These are phyloP conservation scores for Exophiala spinifera DNA, from an alignment of 2,329 filamentous ascomycete genomes.

Conservation along the genomic window DNA sequence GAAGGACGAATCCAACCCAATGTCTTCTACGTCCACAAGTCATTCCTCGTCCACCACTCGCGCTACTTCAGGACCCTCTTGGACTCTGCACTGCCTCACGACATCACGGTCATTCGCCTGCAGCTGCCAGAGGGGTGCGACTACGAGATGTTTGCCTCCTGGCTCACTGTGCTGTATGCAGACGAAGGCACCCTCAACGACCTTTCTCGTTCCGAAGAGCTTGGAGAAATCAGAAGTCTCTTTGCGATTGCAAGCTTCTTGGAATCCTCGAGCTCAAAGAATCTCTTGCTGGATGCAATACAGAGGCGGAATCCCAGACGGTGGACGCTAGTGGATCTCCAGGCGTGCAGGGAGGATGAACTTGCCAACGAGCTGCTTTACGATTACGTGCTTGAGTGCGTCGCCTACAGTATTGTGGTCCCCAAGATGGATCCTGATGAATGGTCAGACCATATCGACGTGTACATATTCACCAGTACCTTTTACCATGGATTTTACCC, in stretches of 20 bases:
- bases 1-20: background rate
- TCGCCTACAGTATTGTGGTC: conserved; percentile 6
- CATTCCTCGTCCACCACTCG: conserved; percentile 10
- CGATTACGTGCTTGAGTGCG: conserved; percentile 9
- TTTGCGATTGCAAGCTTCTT: conserved; percentile 9
- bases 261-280: conserved; percentile 7
- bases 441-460: background rate
- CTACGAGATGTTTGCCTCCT: conserved; percentile 4
- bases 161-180: conserved; percentile 9
- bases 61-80: conserved; percentile 12
- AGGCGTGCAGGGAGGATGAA: background rate
- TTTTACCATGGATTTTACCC: no score
- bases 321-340: background rate
- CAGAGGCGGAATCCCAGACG: background rate
- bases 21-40: conserved; percentile 16
- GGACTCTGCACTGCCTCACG: conserved; percentile 3
- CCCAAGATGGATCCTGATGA: conserved; percentile 4
- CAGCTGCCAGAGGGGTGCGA: background rate
- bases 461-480: no score
- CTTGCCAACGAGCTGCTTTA: background rate
- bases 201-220: no score
- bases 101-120: conserved; percentile 3
- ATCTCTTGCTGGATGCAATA: conserved; percentile 10
- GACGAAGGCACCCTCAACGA: background rate
- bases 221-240: background rate